Conservation (phyloP, 192 early-diverging fungal genomes). For the Jimgerdemannia flammicorona region DNA sequence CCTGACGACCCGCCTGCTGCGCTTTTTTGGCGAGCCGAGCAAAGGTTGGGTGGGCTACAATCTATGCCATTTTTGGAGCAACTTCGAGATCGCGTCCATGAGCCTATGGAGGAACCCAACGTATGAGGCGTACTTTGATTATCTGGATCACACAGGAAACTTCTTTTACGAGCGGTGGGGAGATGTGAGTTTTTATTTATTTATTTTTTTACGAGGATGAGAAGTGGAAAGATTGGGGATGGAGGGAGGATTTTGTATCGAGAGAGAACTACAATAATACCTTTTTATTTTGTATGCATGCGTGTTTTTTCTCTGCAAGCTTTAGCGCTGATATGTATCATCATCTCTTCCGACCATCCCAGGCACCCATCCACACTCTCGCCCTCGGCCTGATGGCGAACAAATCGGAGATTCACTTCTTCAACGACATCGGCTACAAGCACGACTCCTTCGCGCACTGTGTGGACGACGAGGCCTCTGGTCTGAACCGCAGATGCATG, state of each 20-base stretch:
- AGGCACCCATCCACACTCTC: constrained; percentile 62
- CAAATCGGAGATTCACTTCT: constrained; percentile 59
- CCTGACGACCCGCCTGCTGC: constrained; percentile 18
- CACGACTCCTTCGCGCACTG: constrained; percentile 57
- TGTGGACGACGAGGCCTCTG: not conserved
- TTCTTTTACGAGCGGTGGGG: constrained; percentile 67
- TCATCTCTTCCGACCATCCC: not conserved
- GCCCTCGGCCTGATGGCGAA: constrained; percentile 47
- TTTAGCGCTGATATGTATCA: too few relatives aligned
- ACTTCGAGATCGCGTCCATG: constrained; percentile 68
- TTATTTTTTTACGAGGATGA: too few relatives aligned
- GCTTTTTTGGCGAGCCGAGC: constrained; percentile 46
- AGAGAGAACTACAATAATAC: too few relatives aligned
- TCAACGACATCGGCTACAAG: constrained; percentile 65
- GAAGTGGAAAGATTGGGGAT: too few relatives aligned
- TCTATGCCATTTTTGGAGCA: constrained; percentile 75
- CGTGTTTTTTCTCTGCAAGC: too few relatives aligned
- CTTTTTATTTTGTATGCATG: too few relatives aligned
- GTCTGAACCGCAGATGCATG: too few relatives aligned
- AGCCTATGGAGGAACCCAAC: constrained; percentile 47
- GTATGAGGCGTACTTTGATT: constrained; percentile 55
- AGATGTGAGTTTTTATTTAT: constrained; percentile 27
- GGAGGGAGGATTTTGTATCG: too few relatives aligned
- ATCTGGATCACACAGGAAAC: constrained; percentile 54
- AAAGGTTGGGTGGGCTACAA: constrained; percentile 52